phyloP scores from a whole-genome alignment of 139 green algal species.

The Volvox africanus region DNA sequence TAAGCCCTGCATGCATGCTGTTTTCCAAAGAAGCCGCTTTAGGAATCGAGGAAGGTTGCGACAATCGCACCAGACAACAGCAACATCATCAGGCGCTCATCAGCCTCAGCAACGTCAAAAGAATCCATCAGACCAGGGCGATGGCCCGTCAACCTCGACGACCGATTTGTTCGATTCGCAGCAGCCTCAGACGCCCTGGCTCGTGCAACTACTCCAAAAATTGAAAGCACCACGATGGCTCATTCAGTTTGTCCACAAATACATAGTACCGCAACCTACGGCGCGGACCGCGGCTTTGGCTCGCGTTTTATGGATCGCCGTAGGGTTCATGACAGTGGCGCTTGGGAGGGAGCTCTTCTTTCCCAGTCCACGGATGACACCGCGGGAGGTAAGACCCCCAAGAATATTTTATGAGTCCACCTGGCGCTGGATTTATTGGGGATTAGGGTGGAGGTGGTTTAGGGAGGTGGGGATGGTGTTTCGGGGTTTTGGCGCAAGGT shows the following conservation, averaged over 20 bases:
- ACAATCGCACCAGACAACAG: not conserved
- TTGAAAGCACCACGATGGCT: constrained; percentile 4
- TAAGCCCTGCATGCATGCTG: not conserved
- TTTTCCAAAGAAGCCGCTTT: not conserved
- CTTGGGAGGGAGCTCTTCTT: constrained; percentile 9
- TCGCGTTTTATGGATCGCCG: constrained; percentile 9
- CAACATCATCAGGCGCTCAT: not conserved
- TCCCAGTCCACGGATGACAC: constrained; percentile 1
- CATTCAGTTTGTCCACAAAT: not conserved
- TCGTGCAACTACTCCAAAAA: constrained; percentile 1
- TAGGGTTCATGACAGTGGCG: constrained; percentile 23
- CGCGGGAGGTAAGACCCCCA: constrained; percentile 42
- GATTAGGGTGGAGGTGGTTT: not conserved
- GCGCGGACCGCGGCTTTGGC: not conserved
- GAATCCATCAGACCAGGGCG: not conserved
- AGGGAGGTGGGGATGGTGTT: not conserved
- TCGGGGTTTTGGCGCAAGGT: not conserved
- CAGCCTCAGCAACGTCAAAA: not conserved
- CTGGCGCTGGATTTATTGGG: not conserved
- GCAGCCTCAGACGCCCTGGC: not conserved
- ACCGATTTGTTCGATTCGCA: constrained; percentile 15
- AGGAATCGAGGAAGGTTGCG: not conserved
- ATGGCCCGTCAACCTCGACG: constrained; percentile 3
- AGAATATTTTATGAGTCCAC: not conserved
- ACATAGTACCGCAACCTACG: not conserved